A percentile compares a stretch with the other conserved stretches of the same genome.
phyloP scores from a whole-genome alignment of 2,329 filamentous ascomycete genomes.

The Fusarium chaquense region DNA sequence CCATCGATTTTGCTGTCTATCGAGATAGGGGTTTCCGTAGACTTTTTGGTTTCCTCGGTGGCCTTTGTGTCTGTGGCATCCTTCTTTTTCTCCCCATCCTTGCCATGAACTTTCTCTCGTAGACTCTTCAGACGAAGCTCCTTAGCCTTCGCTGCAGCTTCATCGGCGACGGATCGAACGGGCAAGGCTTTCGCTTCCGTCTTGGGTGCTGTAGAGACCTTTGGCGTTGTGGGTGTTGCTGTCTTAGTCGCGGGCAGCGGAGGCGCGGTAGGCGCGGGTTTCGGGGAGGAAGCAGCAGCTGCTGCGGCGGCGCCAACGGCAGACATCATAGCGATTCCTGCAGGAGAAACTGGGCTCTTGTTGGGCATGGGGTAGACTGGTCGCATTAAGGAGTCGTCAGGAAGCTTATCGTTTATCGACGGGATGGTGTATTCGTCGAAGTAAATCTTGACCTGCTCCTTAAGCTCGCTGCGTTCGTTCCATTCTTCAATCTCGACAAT shows the following conservation, averaged over 20 bases:
- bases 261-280: slow-evolving; percentile 43
- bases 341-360: slow-evolving; percentile 3
- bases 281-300: slow-evolving; percentile 36
- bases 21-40: slow-evolving; percentile 17
- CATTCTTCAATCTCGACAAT: slow-evolving; percentile 96
- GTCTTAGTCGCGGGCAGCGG: slow-evolving; percentile 45
- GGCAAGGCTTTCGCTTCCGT: slow-evolving; percentile 55
- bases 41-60: slow-evolving; percentile 21
- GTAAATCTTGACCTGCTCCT: slow-evolving; percentile 81
- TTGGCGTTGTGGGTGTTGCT: slow-evolving; percentile 19
- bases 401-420: slow-evolving; percentile 64
- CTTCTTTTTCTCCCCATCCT: slow-evolving; percentile 48
- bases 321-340: slow-evolving; percentile 21
- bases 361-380: slow-evolving; percentile 42
- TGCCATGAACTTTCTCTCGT: slow-evolving; percentile 67
- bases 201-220: slow-evolving; percentile 37
- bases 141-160: slow-evolving; percentile 74
- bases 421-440: slow-evolving; percentile 72
- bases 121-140: slow-evolving; percentile 66
- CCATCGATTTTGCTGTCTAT: slow-evolving; percentile 42
- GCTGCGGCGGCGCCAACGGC: slow-evolving; percentile 39
- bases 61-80: not conserved
- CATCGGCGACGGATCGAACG: slow-evolving; percentile 69
- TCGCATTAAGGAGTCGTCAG: slow-evolving; percentile 49
- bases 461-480: slow-evolving; percentile 98